Conservation (phyloP, 2,329 filamentous ascomycete species). For the Orbilia ellipsospora region DNA sequence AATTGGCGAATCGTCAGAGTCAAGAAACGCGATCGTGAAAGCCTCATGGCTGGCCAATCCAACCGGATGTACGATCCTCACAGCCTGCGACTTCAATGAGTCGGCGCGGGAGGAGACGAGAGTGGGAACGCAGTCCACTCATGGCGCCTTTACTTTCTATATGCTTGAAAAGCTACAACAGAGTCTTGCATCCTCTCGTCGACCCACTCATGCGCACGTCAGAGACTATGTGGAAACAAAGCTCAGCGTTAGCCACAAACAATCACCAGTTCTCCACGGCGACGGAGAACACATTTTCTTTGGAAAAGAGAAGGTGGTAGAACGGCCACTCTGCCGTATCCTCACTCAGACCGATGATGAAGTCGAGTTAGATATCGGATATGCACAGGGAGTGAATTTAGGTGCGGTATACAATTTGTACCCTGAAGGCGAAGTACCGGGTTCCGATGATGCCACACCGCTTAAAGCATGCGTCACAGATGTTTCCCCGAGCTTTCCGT, state of each 20-base stretch:
- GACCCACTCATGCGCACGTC: slow-evolving; percentile 18
- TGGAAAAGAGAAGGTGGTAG: slow-evolving; percentile 31
- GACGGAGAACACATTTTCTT: slow-evolving; percentile 42
- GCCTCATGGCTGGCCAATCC: slow-evolving; percentile 33
- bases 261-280: slow-evolving; percentile 38
- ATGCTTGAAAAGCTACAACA: slow-evolving; percentile 19
- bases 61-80: slow-evolving; percentile 41
- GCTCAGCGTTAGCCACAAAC: background rate
- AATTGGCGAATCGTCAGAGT: background rate
- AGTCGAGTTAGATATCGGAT: slow-evolving; percentile 43
- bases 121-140: background rate
- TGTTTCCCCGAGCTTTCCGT: background rate
- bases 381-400: slow-evolving; percentile 24
- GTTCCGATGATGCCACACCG: background rate
- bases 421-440: background rate
- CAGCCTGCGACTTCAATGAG: slow-evolving; percentile 36
- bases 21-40: slow-evolving; percentile 16
- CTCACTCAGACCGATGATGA: background rate
- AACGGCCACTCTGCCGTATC: slow-evolving; percentile 27
- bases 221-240: slow-evolving; percentile 17
- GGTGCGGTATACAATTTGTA: slow-evolving; percentile 29
- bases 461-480: background rate
- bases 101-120: slow-evolving; percentile 20
- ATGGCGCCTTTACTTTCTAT: slow-evolving; percentile 31
- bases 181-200: background rate